Base-by-base conservation (phyloP, 768 basidiomycete genomes). In the Nevesoporus exiguus region DNA sequence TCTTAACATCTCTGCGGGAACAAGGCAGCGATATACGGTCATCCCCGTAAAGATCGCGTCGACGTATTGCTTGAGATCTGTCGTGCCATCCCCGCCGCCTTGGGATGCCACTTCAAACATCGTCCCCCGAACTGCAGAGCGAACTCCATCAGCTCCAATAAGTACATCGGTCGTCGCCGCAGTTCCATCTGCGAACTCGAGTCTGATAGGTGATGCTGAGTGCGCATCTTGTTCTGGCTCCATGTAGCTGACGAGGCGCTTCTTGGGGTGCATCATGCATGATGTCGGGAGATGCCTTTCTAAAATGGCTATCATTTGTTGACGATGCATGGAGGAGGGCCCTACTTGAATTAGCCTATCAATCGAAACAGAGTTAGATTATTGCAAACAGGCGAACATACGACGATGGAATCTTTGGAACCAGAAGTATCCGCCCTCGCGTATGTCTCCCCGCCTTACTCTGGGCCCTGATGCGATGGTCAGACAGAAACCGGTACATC, bases 81-180 rank as follows among this genome's bases (percentile, higher is more conserved):
- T 9, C 11, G 40, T 7, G 40, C 33, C 25, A 3, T 54, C 15
- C 1, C 10, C 6, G 1, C 46, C 5, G 1, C 51, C 55, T n/a
- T 30, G n/a, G 6, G 55, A 59, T 2, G 57, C 64, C 39, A 29
- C 22, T 41, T 58, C 63, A 17, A 67, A 61, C 55, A 71, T 60
- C 1, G 49, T 51, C 29, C 56, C 62, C 29, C 70, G 71, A 22
- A 67, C 62, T 2, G 49, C 44, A 1, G 66, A 70, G 15, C 62
- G 68, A 21, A 80, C 69, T 4, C 79, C 79, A 55, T 79, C 78
- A 37, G 76, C 76, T 4, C 77, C 79, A 43, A 80, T 56, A 5
- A 80, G 71, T 15, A 80, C 57, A 47, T 80, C 74, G 9, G 77
- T 68, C 27, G 60, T 66, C 10, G 71, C 50, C 2, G 21, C 50